Base-by-base conservation (phyloP, 164 flowering plant species). In the Saururus chinensis region DNA sequence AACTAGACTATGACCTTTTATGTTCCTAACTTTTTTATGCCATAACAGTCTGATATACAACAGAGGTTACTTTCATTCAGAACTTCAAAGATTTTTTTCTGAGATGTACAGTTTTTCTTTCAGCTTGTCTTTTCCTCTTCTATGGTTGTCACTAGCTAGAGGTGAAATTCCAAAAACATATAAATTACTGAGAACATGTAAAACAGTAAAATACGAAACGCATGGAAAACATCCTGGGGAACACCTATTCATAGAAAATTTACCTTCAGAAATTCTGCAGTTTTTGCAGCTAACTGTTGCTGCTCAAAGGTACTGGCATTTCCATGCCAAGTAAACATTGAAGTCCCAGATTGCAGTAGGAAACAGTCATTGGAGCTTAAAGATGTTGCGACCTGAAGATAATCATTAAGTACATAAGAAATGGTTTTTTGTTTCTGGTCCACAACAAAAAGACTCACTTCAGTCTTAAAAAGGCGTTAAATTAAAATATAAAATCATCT, bases 221-320 rank as follows among this genome's bases (percentile, higher is more conserved):
- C n/a, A n/a, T n/a, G n/a, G n/a, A n/a, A n/a, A n/a, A n/a, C n/a
- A n/a, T n/a, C n/a, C n/a, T n/a, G n/a, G 23, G 23, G 56, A n/a
- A n/a, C 3, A n/a, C 56, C 54, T 10, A 7, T 16, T 51, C 21
- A 16, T 24, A 55, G 1, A 55, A 14, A 40, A 21, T 11, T 13
- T 74, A 89, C 99, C 93, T 89, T 95, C 75, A 95, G 78, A 76
- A 89, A 84, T 49, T 91, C 97, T 49, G 96, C 98, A 76, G 89
- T 70, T 74, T 86, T 86, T 57, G 86, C 88, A 59, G 86, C 88
- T 56, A 86, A 70, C 69, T 92, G 90, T 66, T 95, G 99, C 79
- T 95, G 98, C 81, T 95, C 98, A 59, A 71, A 69, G 22, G 90
- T 77, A 73, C 96, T 80, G 55, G 82, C 87, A 71, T 79, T 91